Conservation (phyloP, 805 yeast genomes). For the Kodamaea jinghongensis region DNA sequence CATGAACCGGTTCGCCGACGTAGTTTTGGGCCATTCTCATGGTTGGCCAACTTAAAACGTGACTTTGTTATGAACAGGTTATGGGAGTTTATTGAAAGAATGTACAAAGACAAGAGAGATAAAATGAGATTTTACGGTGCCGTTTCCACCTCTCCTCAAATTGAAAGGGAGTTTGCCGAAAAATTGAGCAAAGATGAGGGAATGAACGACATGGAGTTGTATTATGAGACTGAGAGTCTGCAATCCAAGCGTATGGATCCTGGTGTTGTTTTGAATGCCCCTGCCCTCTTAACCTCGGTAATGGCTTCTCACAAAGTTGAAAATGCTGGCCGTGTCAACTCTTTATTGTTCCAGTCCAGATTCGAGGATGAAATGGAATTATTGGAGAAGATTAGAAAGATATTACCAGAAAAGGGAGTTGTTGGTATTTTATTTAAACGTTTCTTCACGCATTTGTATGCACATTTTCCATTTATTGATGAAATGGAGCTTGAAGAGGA, state of each 20-base stretch:
- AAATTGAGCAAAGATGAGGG: conserved; percentile 12
- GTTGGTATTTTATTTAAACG: conserved; percentile 26
- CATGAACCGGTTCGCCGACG: conserved; percentile 38
- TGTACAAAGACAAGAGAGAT: conserved; percentile 2
- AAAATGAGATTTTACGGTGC: neutral
- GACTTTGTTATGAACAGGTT: conserved; percentile 17
- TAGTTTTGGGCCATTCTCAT: conserved; percentile 52
- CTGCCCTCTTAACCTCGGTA: neutral
- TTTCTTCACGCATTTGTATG: conserved; percentile 26
- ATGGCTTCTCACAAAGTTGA: neutral
- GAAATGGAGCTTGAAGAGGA: conserved; percentile 21
- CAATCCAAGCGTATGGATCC: too few relatives aligned
- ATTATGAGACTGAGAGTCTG: conserved; percentile 5
- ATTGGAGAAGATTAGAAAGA: conserved; percentile 16
- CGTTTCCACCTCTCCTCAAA: conserved; percentile 5
- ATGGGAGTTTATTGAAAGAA: conserved; percentile 16
- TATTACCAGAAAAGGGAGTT: conserved; percentile 24
- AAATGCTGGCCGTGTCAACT: conserved; percentile 12
- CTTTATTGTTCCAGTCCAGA: conserved; percentile 19
- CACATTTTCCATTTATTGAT: conserved; percentile 28
- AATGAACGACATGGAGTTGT: conserved; percentile 6
- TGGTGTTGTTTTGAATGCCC: too few relatives aligned
- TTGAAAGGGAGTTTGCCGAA: conserved; percentile 8
- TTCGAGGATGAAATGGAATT: conserved; percentile 18
- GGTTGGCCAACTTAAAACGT: conserved; percentile 42